These are phyloP conservation scores for Fusarium armeniacum DNA, from an alignment of 2,329 filamentous ascomycete genomes.

Conservation along the genomic window DNA sequence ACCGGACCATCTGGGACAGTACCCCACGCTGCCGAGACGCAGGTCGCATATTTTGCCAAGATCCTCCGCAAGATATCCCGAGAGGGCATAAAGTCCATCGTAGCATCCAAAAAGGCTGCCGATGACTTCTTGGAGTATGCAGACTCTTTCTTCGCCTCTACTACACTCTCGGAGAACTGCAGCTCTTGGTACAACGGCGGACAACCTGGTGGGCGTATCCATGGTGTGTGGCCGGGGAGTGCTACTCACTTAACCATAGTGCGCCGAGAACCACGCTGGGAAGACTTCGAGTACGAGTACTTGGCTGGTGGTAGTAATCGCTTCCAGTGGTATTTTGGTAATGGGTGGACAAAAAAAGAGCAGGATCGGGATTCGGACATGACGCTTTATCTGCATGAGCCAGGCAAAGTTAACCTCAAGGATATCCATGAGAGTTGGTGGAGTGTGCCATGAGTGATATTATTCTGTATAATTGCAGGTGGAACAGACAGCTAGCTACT, in stretches of 20 bases:
- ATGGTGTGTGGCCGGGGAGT: slow-evolving; percentile 8
- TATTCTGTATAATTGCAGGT: not conserved
- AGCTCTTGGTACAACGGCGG: slow-evolving; percentile 9
- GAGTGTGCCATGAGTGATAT: not conserved
- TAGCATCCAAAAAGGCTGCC: not conserved
- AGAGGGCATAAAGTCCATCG: not conserved
- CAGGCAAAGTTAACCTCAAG: not conserved
- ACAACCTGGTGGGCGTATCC: not conserved
- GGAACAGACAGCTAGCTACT: too few species aligned
- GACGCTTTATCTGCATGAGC: slow-evolving; percentile 5
- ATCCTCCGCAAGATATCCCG: slow-evolving; percentile 1
- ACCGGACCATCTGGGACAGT: not conserved
- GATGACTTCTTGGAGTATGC: not conserved
- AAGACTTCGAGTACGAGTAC: slow-evolving; percentile 5
- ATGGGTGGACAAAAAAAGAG: not conserved
- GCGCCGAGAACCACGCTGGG: slow-evolving; percentile 1
- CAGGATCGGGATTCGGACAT: slow-evolving; percentile 1
- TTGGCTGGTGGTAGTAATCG: not conserved
- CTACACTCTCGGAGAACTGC: not conserved
- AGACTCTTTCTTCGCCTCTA: slow-evolving; percentile 2
- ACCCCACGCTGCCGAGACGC: not conserved
- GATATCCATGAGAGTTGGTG: slow-evolving; percentile 7
- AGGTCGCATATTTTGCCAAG: slow-evolving; percentile 2
- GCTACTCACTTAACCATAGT: not conserved
- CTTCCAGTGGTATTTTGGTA: slow-evolving; percentile 1